Conservation (phyloP, 257 asterid species). For the Haberlea rhodopensis region DNA sequence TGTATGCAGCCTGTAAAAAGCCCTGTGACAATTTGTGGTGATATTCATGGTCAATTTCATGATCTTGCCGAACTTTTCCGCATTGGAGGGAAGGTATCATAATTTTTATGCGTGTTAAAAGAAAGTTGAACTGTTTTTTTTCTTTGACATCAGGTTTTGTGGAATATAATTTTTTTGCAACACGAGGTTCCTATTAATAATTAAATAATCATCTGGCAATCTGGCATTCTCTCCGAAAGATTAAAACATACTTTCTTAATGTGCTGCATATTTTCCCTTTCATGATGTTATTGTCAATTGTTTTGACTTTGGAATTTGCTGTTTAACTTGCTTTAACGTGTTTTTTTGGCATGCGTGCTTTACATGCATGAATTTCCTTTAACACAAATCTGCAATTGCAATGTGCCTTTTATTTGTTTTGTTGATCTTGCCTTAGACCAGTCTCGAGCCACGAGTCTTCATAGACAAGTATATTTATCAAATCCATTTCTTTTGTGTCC, state of each 20-base stretch:
- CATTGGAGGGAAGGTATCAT: conserved; percentile 91
- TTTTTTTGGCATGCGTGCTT: conserved; percentile 15
- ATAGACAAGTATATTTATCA: background rate
- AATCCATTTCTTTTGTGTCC: background rate
- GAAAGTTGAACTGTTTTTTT: background rate
- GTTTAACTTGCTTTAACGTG: background rate
- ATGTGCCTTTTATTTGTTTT: background rate
- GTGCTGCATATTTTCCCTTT: conserved; percentile 13
- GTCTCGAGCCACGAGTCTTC: background rate
- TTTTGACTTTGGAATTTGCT: background rate
- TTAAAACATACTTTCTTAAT: background rate
- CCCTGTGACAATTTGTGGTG: conserved; percentile 97
- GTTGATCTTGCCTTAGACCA: background rate
- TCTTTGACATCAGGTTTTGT: background rate
- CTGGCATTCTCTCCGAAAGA: conserved; percentile 1
- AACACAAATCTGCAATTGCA: conserved; percentile 1
- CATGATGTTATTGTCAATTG: conserved; percentile 2
- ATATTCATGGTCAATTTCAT: conserved; percentile 95
- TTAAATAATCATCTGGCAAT: background rate
- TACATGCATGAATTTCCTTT: conserved; percentile 12
- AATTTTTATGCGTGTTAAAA: background rate
- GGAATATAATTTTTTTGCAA: background rate
- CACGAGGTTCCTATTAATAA: background rate
- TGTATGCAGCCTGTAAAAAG: conserved; percentile 89
- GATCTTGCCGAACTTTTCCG: conserved; percentile 96